A percentile compares a stretch with the other conserved stretches of the same genome.
phyloP scores from a whole-genome alignment of 352 stramenopile genomes.

The Phytophthora megakarya region DNA sequence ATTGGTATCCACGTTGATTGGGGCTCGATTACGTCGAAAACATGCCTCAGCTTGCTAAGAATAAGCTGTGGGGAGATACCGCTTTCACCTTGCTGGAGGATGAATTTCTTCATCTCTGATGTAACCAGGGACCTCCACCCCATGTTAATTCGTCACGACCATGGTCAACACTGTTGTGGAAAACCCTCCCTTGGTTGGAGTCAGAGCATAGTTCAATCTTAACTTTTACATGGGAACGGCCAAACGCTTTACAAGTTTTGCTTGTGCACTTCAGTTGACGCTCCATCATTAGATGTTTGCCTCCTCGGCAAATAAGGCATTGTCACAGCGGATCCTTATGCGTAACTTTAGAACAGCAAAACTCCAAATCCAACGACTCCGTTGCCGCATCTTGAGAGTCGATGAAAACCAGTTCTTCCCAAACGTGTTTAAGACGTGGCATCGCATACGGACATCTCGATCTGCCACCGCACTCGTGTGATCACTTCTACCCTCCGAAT shows the following conservation, averaged over 20 bases:
- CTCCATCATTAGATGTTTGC: background rate
- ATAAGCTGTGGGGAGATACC: conserved; percentile 4
- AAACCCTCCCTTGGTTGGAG: background rate
- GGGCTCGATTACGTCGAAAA: conserved; percentile 1
- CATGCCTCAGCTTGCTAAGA: background rate
- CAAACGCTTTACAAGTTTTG: background rate
- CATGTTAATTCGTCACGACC: background rate
- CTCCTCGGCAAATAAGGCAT: background rate
- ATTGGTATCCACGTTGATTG: too few species aligned
- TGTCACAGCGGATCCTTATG: background rate
- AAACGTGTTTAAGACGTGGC: too few species aligned
- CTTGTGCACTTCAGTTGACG: background rate
- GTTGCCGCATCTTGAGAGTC: background rate
- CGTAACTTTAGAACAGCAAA: background rate
- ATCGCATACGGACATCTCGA: too few species aligned
- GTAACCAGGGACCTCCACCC: background rate
- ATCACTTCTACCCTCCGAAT: too few species aligned
- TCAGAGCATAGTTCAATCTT: background rate
- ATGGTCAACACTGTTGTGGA: background rate
- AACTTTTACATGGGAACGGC: background rate
- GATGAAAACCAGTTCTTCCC: background rate
- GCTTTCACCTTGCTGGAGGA: conserved; percentile 12
- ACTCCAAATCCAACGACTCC: background rate
- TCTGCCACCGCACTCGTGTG: too few species aligned
- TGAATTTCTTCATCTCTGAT: conserved; percentile 16